phyloP scores from a whole-genome alignment of 768 basidiomycete species.

The Phlebiopsis flavidoalba region DNA sequence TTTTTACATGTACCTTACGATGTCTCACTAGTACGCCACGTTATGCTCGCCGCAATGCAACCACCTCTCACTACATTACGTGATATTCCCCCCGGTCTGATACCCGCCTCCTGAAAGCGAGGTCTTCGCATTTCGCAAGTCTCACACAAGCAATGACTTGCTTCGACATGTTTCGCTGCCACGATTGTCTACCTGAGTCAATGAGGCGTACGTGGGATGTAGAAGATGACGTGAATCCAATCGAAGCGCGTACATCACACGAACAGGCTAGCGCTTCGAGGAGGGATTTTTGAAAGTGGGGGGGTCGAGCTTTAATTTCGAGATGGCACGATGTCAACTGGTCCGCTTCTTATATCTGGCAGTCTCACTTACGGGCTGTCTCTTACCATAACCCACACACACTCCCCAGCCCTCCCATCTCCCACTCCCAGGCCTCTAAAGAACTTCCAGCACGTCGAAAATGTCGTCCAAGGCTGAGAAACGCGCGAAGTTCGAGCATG shows the following conservation, averaged over 20 bases:
- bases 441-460: background rate
- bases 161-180: background rate
- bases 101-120: background rate
- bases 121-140: background rate
- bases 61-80: conserved; percentile 2
- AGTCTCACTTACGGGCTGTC: no score
- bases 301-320: conserved; percentile 3
- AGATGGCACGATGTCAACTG: background rate
- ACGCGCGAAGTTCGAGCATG: conserved; percentile 60
- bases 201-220: no score
- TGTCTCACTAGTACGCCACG: background rate
- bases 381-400: background rate
- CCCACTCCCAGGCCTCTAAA: background rate
- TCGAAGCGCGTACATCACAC: background rate
- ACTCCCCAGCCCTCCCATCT: background rate
- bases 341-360: background rate
- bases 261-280: background rate
- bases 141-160: no score
- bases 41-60: background rate
- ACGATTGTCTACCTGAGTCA: background rate
- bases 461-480: conserved; percentile 19
- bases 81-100: background rate
- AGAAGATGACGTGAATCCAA: background rate
- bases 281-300: background rate
- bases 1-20: conserved; percentile 1